Conservation (phyloP, 768 basidiomycete species). For the Tricholoma flavovirens region DNA sequence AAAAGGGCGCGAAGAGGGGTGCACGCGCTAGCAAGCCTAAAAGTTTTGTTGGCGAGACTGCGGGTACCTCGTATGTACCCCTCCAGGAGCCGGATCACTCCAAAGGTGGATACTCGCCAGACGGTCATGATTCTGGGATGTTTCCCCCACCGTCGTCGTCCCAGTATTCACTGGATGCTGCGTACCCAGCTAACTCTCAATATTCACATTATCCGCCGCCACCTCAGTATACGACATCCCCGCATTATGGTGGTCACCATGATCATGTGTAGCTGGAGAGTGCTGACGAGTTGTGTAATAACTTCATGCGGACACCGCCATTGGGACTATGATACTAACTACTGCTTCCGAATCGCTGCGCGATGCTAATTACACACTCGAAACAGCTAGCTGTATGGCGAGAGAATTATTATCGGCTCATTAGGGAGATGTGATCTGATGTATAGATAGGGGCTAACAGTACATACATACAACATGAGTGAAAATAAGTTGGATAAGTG, state of each 20-base stretch:
- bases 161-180: constrained; percentile 8
- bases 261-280: neutral
- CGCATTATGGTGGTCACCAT: constrained; percentile 1
- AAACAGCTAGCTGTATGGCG: constrained; percentile 8
- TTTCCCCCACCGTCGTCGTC: constrained; percentile 9
- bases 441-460: neutral
- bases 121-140: constrained; percentile 1
- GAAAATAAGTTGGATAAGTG: neutral
- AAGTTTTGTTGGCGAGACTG: constrained; percentile 19
- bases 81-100: constrained; percentile 20
- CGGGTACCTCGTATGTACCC: constrained; percentile 26
- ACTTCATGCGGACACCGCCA: neutral
- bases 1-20: constrained; percentile 18
- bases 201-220: neutral
- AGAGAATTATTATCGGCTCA: constrained; percentile 2
- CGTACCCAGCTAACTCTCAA: constrained; percentile 4
- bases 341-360: constrained; percentile 10
- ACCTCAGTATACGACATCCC: constrained; percentile 1
- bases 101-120: constrained; percentile 6
- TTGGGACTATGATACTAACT: neutral
- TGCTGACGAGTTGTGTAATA: neutral
- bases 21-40: constrained; percentile 10
- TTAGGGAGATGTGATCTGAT: neutral
- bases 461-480: neutral
- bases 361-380: constrained; percentile 8